Percentiles rank a stretch among this genome's conserved stretches.
Evolutionary conservation across 2,329 filamentous ascomycete genomes (phyloP).

Genomic region (Stemphylium beticola): DNA sequence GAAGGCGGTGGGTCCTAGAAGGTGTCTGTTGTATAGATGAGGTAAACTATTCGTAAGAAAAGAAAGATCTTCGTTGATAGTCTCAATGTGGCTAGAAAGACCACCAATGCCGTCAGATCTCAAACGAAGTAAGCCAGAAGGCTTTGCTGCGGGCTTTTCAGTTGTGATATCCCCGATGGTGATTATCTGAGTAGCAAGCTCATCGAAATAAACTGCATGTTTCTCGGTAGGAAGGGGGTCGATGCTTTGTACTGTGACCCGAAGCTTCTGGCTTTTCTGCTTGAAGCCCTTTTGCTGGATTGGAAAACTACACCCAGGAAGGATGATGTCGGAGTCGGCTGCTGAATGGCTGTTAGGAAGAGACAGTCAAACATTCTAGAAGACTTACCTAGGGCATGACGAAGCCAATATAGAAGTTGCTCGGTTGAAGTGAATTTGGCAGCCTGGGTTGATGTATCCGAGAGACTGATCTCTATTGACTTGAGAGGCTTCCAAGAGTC

Average conservation of each 20-base stretch:
- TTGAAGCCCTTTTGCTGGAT: constrained; percentile 55
- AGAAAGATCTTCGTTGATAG: constrained; percentile 71
- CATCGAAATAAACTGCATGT: constrained; percentile 40
- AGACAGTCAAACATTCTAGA: background rate
- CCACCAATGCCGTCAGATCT: constrained; percentile 66
- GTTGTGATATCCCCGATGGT: constrained; percentile 18
- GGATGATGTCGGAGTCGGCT: constrained; percentile 68
- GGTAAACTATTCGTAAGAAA: constrained; percentile 30
- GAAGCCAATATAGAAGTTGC: constrained; percentile 40
- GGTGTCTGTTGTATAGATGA: constrained; percentile 26
- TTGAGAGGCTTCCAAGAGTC: constrained; percentile 37
- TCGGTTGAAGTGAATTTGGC: constrained; percentile 33
- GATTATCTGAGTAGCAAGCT: constrained; percentile 29
- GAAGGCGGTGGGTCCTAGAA: constrained; percentile 60
- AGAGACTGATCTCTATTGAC: constrained; percentile 35
- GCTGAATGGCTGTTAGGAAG: constrained; percentile 48
- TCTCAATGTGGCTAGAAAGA: constrained; percentile 66
- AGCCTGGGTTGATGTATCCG: constrained; percentile 24
- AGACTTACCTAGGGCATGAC: constrained; percentile 40
- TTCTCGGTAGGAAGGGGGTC: constrained; percentile 40
- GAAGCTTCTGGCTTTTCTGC: constrained; percentile 56
- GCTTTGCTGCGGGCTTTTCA: constrained; percentile 7
- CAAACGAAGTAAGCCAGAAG: constrained; percentile 35
- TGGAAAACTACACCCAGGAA: constrained; percentile 74
- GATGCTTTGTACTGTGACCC: constrained; percentile 68